Evolutionary conservation across 805 yeast genomes (phyloP), one percentile per base, ranked within the genome.

Genomic region (Cyberlindnera bimundalis): DNA sequence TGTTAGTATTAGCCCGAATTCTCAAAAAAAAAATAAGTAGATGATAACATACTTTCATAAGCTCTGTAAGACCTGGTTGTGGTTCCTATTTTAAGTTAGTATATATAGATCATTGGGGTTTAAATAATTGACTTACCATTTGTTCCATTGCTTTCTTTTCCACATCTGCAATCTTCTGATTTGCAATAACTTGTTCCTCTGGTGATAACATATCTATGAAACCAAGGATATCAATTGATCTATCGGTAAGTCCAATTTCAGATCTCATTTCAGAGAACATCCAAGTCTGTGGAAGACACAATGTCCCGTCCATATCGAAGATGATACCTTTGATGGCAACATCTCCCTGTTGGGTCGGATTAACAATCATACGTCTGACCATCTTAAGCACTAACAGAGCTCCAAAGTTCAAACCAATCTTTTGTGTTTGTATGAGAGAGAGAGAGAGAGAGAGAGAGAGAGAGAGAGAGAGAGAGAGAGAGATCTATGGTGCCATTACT

Each of bases 271-370:
- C 77, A 11, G 59, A 71, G 50, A 71, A 71, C 76, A 71, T 71
- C 76, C 76, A 71, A 0, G 72, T 65, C 54, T 81, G 87, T 1
- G 88, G 87, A 12, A 74, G 62, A 48, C 84, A 78, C 40, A 84
- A 55, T 0, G 91, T 84, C 5, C 90, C 90, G 56, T 84, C 91
- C 91, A 84, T 83, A 52, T 84, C 91, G 55, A 84, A 84, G 1
- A 84, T 67, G 6, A 84, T 56, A 0, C 86, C 86, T 32, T 64
- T 66, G 31, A 78, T 56, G 21, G 48, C 48, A 6, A 59, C 37
- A 30, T 70, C 67, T 17, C 55, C 47, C 7, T 47, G 28, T 3
- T 34, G 16, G 2, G 24, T 13, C 3, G 63, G 59, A 1, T 45
- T 41, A n/a, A 59, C 38, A 7, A 60, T 42, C 56, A 54, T 41